Base-by-base conservation (phyloP, 2,329 filamentous ascomycete genomes). In the Pleurostoma richardsiae region DNA sequence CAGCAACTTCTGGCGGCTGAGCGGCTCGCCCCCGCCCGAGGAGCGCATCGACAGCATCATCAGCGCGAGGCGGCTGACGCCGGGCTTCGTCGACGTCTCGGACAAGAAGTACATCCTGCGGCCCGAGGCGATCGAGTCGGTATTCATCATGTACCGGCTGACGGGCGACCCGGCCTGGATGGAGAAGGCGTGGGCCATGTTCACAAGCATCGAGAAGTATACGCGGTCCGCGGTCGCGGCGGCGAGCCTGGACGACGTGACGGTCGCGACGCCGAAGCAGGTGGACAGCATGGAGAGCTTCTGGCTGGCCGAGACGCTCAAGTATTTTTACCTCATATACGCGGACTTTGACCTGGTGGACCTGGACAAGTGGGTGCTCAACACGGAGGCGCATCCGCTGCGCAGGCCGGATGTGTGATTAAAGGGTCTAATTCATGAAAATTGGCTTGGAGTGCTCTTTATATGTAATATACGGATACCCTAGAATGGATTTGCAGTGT, bases 111-210 rank as follows among this genome's bases (percentile, higher is more conserved):
- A 88, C 58, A 79, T 86, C 30, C 71, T 89, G 40, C 77, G 84
- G 48, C 87, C 87, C 26, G 88, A 92, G 66, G 87, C 87, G 3
- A 89, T 92, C 45, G 88, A 92, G 68, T 86, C 82, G 10, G 79
- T 94, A 4, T 92, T 89, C 63, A 79, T 89, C 59, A 80, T 92
- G 72, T 89, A 85, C 62, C 79, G 86, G 48, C 72, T 88, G 49
- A 90, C 86, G 0, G 86, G 85, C 29, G 80, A 88, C 52, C 54
- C 71, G 1, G 68, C 72, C 42, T 86, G 82, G 75, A 80, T 80
- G 58, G 77, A 85, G 48, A 82, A 82, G 59, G 86, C 85, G 2
- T 90, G 86, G 86, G 70, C 71, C 46, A 90, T 90, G 86, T 90
- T 89, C 59, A 61, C 77, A 46, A 75, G 79, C 6, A 73, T 90